phyloP scores from a whole-genome alignment of 768 basidiomycete species.

The Lactifluus hygrophoroides region DNA sequence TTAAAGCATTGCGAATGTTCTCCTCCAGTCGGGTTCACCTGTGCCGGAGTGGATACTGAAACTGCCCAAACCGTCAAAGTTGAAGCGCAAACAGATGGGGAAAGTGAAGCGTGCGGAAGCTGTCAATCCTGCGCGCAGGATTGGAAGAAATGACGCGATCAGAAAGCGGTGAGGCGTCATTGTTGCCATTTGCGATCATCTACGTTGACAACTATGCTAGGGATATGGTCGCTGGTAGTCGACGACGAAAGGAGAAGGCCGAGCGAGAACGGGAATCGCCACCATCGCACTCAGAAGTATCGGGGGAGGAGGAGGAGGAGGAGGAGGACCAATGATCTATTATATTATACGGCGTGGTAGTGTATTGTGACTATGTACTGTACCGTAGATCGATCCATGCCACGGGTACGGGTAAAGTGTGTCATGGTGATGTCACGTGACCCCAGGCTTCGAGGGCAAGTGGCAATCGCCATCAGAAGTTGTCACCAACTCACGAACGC shows the following conservation, averaged over 20 bases:
- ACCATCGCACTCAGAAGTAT: background rate
- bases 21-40: conserved; percentile 80
- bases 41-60: conserved; percentile 96
- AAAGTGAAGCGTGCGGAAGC: conserved; percentile 71
- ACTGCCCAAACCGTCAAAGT: conserved; percentile 86
- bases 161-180: conserved; percentile 50
- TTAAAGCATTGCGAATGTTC: conserved; percentile 86
- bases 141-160: conserved; percentile 62
- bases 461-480: background rate
- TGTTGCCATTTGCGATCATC: background rate
- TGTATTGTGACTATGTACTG: too few relatives aligned
- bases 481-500: background rate
- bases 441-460: too few relatives aligned
- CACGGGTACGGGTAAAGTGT: too few relatives aligned
- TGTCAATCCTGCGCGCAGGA: conserved; percentile 59
- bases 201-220: conserved; percentile 12
- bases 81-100: conserved; percentile 79
- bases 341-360: too few relatives aligned
- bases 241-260: conserved; percentile 64
- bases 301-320: background rate
- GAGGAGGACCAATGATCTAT: background rate
- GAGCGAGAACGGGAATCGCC: conserved; percentile 25
- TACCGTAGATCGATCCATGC: too few relatives aligned
- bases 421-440: too few relatives aligned
- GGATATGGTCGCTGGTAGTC: conserved; percentile 21